These are phyloP conservation scores for Erodium chrysanthum DNA, from an alignment of 441 rosid genomes.

Conservation along the genomic window DNA sequence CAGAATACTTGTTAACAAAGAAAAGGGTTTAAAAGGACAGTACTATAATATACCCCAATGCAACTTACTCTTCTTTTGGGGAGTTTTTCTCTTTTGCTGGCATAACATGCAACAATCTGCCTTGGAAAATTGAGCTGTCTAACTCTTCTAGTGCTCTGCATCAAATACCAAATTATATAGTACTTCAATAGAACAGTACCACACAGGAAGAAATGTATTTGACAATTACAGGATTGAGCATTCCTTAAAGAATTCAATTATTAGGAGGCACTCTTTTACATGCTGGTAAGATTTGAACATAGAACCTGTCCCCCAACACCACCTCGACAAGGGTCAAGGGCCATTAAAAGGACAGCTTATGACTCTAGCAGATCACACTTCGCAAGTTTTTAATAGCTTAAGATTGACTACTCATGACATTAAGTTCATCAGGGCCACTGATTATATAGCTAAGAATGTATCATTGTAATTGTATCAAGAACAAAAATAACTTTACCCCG, in stretches of 20 bases:
- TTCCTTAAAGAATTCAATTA: not conserved
- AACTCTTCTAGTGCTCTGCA: conserved; percentile 69
- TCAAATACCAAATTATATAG: conserved; percentile 19
- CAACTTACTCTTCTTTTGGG: conserved; percentile 49
- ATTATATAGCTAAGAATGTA: conserved; percentile 5
- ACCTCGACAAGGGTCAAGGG: not conserved
- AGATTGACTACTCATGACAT: not conserved
- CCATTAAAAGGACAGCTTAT: not conserved
- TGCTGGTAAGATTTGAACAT: not conserved
- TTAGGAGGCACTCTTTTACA: not conserved
- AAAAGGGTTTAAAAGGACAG: conserved; percentile 7
- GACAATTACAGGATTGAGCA: not conserved
- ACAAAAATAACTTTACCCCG: conserved; percentile 4
- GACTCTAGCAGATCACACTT: not conserved
- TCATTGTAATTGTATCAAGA: not conserved
- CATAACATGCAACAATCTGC: conserved; percentile 75
- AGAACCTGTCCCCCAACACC: not conserved
- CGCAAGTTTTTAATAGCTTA: conserved; percentile 7
- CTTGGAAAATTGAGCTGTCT: conserved; percentile 76
- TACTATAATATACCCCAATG: conserved; percentile 5
- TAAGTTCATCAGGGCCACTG: conserved; percentile 6
- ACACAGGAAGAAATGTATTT: not conserved
- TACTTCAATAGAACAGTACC: not conserved
- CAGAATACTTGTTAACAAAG: conserved; percentile 16
- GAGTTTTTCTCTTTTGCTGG: conserved; percentile 48